These are phyloP conservation scores for Pseudoscleropodium purum DNA, from an alignment of 225 moss, liverwort and hornwort genomes.

Conservation along the genomic window DNA sequence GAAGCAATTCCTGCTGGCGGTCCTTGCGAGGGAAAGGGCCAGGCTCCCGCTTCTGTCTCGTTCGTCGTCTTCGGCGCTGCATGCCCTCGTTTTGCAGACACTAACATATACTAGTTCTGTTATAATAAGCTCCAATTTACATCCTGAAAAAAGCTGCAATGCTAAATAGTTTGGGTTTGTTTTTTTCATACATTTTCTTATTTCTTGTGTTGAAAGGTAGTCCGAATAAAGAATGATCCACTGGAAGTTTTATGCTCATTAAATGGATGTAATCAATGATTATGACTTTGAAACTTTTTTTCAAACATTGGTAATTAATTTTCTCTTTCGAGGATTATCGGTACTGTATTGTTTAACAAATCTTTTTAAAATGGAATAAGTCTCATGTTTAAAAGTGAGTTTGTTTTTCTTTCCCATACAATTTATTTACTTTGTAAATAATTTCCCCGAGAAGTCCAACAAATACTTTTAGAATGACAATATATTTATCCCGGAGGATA, in stretches of 20 bases:
- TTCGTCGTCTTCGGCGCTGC: not conserved
- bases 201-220: too few relatives aligned
- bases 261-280: not conserved
- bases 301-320: too few relatives aligned
- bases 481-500: accelerated
- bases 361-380: not conserved
- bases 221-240: not conserved
- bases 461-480: not conserved
- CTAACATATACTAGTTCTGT: not conserved
- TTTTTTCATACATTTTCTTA: not conserved
- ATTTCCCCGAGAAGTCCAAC: accelerated
- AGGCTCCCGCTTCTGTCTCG: not conserved
- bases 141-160: not conserved
- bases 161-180: not conserved
- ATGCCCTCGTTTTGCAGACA: not conserved
- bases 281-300: not conserved
- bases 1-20: not conserved
- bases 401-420: accelerated
- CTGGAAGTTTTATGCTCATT: not conserved
- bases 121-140: not conserved
- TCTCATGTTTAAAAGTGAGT: accelerated
- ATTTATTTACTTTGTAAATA: not conserved
- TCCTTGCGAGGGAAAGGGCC: not conserved
- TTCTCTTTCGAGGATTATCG: not conserved
- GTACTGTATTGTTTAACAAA: not conserved